Percentiles rank a stretch among this genome's conserved stretches.
phyloP scores from a whole-genome alignment of 331 rosid species.

The Rhamnella rubrinervis region DNA sequence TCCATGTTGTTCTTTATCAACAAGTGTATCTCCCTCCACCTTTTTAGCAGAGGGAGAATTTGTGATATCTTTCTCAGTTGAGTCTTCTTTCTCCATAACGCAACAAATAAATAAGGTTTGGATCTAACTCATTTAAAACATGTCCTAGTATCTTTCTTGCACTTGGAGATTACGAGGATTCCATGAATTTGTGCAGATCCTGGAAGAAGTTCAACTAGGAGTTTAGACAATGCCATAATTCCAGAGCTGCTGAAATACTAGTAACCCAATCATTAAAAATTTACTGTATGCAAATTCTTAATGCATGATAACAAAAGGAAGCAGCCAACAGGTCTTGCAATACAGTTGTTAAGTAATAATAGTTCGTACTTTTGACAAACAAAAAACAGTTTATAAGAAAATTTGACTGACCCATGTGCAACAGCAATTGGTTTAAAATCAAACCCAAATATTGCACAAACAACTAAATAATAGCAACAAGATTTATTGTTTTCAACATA shows the following conservation, averaged over 20 bases:
- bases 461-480: background rate
- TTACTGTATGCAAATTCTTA: conserved; percentile 2
- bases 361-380: conserved; percentile 2
- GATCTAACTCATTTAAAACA: conserved; percentile 5
- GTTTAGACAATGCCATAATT: conserved; percentile 1
- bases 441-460: background rate
- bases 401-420: background rate
- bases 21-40: conserved; percentile 29
- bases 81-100: conserved; percentile 43
- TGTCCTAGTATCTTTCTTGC: background rate
- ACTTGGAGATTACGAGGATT: background rate
- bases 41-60: conserved; percentile 33
- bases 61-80: conserved; percentile 19
- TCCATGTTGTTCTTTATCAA: conserved; percentile 29
- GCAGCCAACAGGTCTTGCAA: background rate
- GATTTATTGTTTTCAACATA: background rate
- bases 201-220: conserved; percentile 23
- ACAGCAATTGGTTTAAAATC: background rate
- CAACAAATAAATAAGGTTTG: conserved; percentile 11
- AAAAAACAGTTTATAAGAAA: conserved; percentile 4
- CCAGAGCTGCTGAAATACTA: background rate
- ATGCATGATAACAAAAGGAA: conserved; percentile 1
- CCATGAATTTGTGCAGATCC: conserved; percentile 11
- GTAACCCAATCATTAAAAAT: background rate
- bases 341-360: background rate